phyloP scores from a whole-genome alignment of 345 rosid genomes.

The Citrus hindsii region DNA sequence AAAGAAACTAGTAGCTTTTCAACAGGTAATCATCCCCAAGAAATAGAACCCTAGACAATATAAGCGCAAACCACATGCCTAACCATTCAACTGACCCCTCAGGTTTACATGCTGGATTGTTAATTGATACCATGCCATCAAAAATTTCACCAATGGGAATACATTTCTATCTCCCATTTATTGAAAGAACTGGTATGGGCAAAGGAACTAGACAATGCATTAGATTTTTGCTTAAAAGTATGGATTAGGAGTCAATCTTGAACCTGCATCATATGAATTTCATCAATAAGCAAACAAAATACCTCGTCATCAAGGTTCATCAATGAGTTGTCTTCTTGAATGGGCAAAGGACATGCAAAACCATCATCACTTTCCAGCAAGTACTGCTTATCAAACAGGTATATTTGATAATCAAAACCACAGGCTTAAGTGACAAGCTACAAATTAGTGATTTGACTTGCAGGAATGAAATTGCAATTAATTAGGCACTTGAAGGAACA shows the following conservation, averaged over 20 bases:
- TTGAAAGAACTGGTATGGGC: neutral
- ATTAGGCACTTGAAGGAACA: neutral
- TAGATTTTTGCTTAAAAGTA: neutral
- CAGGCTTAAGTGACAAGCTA: neutral
- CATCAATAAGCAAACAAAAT: slow-evolving; percentile 7
- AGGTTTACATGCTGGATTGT: neutral
- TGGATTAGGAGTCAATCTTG: neutral
- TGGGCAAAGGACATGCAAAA: slow-evolving; percentile 25
- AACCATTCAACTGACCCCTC: neutral
- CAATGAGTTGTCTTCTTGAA: slow-evolving; percentile 29
- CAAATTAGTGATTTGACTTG: neutral
- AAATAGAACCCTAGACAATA: neutral
- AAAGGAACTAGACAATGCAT: neutral
- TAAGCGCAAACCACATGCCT: neutral
- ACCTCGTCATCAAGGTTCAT: slow-evolving; percentile 48
- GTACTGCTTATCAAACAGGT: slow-evolving; percentile 18
- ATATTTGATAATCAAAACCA: slow-evolving; percentile 10
- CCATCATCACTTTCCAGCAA: slow-evolving; percentile 24
- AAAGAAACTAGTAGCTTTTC: neutral
- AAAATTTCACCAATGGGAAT: neutral
- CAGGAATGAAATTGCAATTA: neutral
- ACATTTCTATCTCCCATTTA: neutral
- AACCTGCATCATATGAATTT: slow-evolving; percentile 1
- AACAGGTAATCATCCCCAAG: neutral
- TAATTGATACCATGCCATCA: neutral